These are phyloP conservation scores for Hanseniaspora vineae DNA, from an alignment of 805 yeast species.

Conservation along the genomic window DNA sequence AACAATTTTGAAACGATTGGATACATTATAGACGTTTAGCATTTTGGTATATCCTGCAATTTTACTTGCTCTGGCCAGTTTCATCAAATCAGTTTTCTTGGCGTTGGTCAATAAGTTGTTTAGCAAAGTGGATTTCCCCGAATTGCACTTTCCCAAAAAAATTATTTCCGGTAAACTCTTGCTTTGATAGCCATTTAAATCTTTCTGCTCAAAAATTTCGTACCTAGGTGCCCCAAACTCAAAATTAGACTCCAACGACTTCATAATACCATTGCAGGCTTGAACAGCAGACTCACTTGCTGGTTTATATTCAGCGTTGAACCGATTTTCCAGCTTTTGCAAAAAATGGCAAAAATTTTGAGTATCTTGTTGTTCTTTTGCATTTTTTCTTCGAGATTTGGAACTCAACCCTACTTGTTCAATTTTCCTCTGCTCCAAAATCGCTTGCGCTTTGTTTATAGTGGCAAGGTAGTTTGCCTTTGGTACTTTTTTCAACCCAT, in stretches of 20 bases:
- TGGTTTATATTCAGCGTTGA: not conserved
- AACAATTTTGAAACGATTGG: slow-evolving; percentile 48
- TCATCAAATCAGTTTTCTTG: slow-evolving; percentile 17
- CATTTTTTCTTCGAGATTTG: too few relatives aligned
- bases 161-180: slow-evolving; percentile 52
- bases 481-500: not conserved
- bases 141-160: slow-evolving; percentile 71
- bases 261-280: not conserved
- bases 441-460: not conserved
- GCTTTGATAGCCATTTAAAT: not conserved
- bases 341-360: too few relatives aligned
- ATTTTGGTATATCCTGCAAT: slow-evolving; percentile 47
- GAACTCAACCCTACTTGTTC: too few relatives aligned
- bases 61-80: slow-evolving; percentile 41
- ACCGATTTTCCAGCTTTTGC: not conserved
- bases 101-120: slow-evolving; percentile 41
- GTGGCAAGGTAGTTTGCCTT: not conserved
- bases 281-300: not conserved
- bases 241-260: not conserved
- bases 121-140: slow-evolving; percentile 72
- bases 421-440: too few relatives aligned
- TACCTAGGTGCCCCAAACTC: not conserved
- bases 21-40: slow-evolving; percentile 59
- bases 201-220: not conserved
- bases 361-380: too few relatives aligned